Evolutionary conservation across 768 basidiomycete species (phyloP).

Genomic region (Kwoniella sp.): DNA sequence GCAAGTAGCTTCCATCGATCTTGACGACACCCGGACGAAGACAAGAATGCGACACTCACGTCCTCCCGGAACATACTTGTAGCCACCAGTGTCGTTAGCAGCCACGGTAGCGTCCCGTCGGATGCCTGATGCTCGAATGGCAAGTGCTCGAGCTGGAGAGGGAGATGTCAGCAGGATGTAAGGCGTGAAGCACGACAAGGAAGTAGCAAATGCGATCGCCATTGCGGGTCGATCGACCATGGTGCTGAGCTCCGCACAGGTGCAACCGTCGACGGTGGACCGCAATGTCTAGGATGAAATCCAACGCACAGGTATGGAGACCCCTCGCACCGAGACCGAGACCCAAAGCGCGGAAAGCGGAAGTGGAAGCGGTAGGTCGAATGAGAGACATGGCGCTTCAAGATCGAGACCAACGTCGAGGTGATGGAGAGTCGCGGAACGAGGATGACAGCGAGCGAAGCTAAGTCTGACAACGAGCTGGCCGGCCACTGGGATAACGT

Average conservation of each 20-base stretch:
- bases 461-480: background rate
- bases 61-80: constrained; percentile 51
- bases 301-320: constrained; percentile 22
- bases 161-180: too few species aligned
- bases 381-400: constrained; percentile 10
- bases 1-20: too few species aligned
- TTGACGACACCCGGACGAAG: too few species aligned
- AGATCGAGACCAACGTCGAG: background rate
- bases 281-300: background rate
- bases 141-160: constrained; percentile 31
- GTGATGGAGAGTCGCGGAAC: background rate
- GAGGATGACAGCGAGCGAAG: background rate
- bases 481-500: background rate
- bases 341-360: constrained; percentile 14
- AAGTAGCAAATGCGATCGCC: too few species aligned
- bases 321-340: constrained; percentile 23
- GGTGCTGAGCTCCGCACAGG: too few species aligned
- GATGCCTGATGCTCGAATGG: constrained; percentile 25
- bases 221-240: too few species aligned
- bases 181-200: too few species aligned
- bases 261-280: too few species aligned
- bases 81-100: constrained; percentile 47
- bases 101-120: constrained; percentile 29
- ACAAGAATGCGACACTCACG: constrained; percentile 42
- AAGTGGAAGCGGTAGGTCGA: constrained; percentile 12